Evolutionary conservation across 2,329 filamentous ascomycete genomes (phyloP), one percentile per base, ranked within the genome.

Genomic region (Colletotrichum siamense): DNA sequence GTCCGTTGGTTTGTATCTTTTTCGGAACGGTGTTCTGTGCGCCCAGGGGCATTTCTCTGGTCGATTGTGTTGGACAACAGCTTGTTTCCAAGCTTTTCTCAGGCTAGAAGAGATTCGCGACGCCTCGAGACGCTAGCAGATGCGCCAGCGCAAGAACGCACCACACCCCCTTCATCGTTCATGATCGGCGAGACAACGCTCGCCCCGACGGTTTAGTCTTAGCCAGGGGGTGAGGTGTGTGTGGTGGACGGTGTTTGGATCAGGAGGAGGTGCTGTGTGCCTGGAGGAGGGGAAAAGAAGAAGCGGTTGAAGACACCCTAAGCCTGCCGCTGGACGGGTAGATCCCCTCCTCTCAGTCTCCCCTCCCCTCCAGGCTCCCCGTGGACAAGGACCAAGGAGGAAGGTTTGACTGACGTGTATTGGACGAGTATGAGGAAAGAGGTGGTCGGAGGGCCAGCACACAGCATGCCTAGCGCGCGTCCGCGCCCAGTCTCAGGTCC

Each of bases 141-240:
- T 32, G 68, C 72, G 26, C 61, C 49, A 63, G 62, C 49, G 63
- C 44, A 49, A 52, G 73, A 75, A 63, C 30, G n/a, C 61, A 63
- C 28, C 61, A 28, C 57, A 28, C 15, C 57, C 57, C 57, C 57
- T 61, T 73, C 65, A 69, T 57, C 69, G 39, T 36, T 30, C 57
- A n/a, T 24, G 71, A 61, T 74, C 74, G 70, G 74, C 44, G 74
- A 76, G 74, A 76, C 74, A 70, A 73, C 64, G 49, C 49, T 69
- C 59, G 64, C 26, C 57, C 32, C 57, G 57, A 65, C 72, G 52
- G 28, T 59, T 75, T 32, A 18, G 75, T 70, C 66, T 71, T 75
- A 67, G 70, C 59, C 70, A 76, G 74, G 74, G 64, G 73, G 30
- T 28, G 24, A 59, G 73, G 30, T 59, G 55, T 16, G 55, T 28